Base-by-base conservation (phyloP, 2,329 filamentous ascomycete species). In the Aspergillus chevalieri region DNA sequence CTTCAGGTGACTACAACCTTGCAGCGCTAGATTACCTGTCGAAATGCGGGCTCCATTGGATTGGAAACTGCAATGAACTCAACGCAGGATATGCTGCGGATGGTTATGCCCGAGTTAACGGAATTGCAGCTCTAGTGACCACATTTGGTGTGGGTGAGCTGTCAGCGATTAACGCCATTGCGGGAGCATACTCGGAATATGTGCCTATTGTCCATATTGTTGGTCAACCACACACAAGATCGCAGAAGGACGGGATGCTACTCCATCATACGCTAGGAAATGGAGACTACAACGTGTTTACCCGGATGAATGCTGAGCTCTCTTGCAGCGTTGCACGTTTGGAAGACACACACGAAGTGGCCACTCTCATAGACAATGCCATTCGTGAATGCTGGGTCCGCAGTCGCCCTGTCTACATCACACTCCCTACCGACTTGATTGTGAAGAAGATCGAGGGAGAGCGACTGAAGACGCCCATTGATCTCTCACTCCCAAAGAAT, bases 211-310 rank as follows among this genome's bases (percentile, higher is more conserved):
- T 83, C 15, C 80, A 84, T 55, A 76, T 84, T 46, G 80, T 83
- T 17, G 80, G 81, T 8, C 75, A 76, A 2, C 78, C 80, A 10
- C 63, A 68, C 12, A 70, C 75, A 2, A 54, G 58, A n/a, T 69
- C 72, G 1, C 78, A 81, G 54, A 71, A 74, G 15, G 63, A 67
- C 19, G 68, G 74, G 7, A 62, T 68, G 34, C 48, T 74, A 50
- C 64, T 81, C 2, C 85, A 89, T 65, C 86, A 89, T 65, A 87
- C 85, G 0, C 78, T 89, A 1, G 85, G 75, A 21, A 87, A 88
- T 58, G 85, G 89, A 51, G 85, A 94, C 71, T 94, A 87, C 70
- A 84, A 86, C 52, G 87, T 89, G 48, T 95, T 94, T 67, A 78
- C 83, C 57, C 81, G 87, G 62, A 94, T 95, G 85, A 87, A 78